Percentiles rank a stretch among this genome's conserved stretches.
Conservation (phyloP, 1,284 basidiomycete species). For the Apiotrichum brassicae region DNA sequence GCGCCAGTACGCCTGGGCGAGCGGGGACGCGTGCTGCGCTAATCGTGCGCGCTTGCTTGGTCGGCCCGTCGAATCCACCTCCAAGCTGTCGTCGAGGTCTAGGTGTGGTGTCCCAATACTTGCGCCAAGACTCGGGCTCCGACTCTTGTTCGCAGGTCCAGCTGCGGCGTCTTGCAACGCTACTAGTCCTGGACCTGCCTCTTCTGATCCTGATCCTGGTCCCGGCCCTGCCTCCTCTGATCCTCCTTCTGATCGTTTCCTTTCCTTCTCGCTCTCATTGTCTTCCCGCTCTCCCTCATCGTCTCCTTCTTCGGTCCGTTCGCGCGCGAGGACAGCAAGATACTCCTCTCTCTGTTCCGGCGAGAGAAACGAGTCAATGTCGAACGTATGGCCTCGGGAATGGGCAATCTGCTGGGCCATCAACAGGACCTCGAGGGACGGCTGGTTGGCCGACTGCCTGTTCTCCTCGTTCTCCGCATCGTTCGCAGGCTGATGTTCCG, state of each 20-base stretch:
- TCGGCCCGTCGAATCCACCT: not conserved
- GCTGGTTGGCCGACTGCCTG: conserved; percentile 2
- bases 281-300: not conserved
- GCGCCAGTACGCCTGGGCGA: conserved; percentile 14
- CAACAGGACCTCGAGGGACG: conserved; percentile 29
- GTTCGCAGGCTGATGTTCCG: not conserved
- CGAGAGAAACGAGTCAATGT: conserved; percentile 31
- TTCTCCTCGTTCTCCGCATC: not conserved
- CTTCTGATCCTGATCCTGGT: too few relatives aligned
- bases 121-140: not conserved
- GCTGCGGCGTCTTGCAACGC: not conserved
- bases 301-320: not conserved
- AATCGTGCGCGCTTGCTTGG: conserved; percentile 4
- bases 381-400: conserved; percentile 26
- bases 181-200: too few relatives aligned
- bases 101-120: too few relatives aligned
- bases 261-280: not conserved
- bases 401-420: conserved; percentile 30
- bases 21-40: conserved; percentile 2
- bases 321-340: conserved; percentile 8
- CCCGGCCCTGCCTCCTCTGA: too few relatives aligned
- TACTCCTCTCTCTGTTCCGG: conserved; percentile 27
- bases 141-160: too few relatives aligned
- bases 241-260: too few relatives aligned
- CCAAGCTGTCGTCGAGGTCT: not conserved